Evolutionary conservation across 129 eudicot genomes (phyloP), one percentile per base, ranked within the genome.

Genomic region (Ambrosia artemisiifolia): DNA sequence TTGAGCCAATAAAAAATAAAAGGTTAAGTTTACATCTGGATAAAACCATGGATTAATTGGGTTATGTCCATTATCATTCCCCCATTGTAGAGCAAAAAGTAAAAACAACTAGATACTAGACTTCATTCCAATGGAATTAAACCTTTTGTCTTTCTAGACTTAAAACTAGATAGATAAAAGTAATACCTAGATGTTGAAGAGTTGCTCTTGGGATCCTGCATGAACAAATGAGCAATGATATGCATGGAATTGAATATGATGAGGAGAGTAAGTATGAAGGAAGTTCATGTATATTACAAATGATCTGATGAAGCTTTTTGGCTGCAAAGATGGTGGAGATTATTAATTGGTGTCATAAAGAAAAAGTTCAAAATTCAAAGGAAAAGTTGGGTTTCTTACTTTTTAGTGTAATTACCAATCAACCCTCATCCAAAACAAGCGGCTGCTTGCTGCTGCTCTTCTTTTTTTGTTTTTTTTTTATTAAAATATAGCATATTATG

Each of bases 161-260:
- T 6, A 14, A 17, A 42, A 49, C 10, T 24, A 5, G 33, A 20
- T 28, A 60, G 69, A 32, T 38, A 65, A 47, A 69, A 36, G 40
- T 18, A 35, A 54, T 77, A 86, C 90, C 90, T 84, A 54, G 86
- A 61, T 19, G 81, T 34, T 40, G 78, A 76, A 28, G 89, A 78
- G 76, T 76, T 89, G 76, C 74, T 84, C 82, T 89, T 89, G 74
- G 92, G 88, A 84, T 79, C 85, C 83, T 89, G 96, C 96, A 86
- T 89, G 90, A 89, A 82, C 87, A 83, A 28, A 78, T 44, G 71
- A 78, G 82, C 77, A 78, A 78, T 78, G 82, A 78, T 78, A 67
- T 71, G 77, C 82, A 78, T 78, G 77, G 42, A 71, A 78, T 78
- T 73, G 42, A 71, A 71, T 53, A 40, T 40, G 85, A 57, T 17